Conservation (phyloP, 139 green algal genomes). For the Zygnema circumcarinatum region DNA sequence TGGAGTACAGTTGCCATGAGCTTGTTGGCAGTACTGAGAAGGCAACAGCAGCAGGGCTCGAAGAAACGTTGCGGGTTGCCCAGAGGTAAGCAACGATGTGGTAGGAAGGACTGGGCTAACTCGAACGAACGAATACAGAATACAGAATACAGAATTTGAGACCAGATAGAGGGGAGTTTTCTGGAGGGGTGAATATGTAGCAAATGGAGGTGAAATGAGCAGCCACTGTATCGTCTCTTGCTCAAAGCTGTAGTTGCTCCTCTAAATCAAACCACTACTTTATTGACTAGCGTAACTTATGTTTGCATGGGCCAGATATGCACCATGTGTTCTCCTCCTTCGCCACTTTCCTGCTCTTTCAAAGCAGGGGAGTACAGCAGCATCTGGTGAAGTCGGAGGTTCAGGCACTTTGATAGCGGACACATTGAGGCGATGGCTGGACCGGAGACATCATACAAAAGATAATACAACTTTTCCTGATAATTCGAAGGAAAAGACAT, state of each 20-base stretch:
- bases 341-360: conserved; percentile 10
- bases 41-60: neutral
- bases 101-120: neutral
- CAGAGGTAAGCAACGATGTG: conserved; percentile 8
- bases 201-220: no score
- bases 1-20: conserved; percentile 45
- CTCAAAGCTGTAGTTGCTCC: no score
- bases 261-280: no score
- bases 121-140: no score
- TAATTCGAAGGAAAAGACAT: neutral
- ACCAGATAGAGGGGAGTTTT: no score
- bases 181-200: no score
- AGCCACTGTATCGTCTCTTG: no score
- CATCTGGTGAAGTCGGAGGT: neutral
- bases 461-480: no score
- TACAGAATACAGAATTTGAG: no score
- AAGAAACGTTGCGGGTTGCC: neutral
- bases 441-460: no score
- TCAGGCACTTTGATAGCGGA: neutral
- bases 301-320: conserved; percentile 22
- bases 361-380: neutral
- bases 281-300: no score
- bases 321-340: conserved; percentile 18
- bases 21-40: neutral
- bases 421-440: neutral